Base-by-base conservation (phyloP, 2,329 filamentous ascomycete species). In the Pseudonectria foliicola region DNA sequence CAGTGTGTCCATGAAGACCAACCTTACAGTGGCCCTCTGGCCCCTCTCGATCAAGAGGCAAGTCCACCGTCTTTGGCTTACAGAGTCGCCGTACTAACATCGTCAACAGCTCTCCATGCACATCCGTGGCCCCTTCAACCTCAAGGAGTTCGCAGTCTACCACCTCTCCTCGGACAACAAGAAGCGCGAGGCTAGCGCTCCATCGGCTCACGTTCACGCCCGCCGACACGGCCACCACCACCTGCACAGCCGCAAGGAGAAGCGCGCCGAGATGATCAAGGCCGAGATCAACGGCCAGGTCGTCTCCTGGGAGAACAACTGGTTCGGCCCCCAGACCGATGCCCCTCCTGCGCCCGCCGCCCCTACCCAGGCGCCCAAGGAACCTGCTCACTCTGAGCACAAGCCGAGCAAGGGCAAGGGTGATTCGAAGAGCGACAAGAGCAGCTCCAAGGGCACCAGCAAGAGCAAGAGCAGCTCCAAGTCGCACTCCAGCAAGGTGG, bases 11-110 rank as follows among this genome's bases (percentile, higher is more conserved):
- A 67, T 43, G 56, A 66, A 25, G 60, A 68, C 12, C 62, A 71
- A 40, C 38, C 56, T 1, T 87, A 78, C 52, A 66, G 60, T 10
- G 82, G 82, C 11, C 64, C 71, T 27, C 62, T 85, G 33, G 73
- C 80, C 18, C 83, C 84, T 6, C 67, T 86, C 24, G 70, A 83
- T 42, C 77, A 83, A 54, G 82, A 82, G 63, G 82, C 86, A 63
- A 60, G 75, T 58, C 15, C 13, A 6, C 28, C 16, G 24, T 6
- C 6, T 4, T 15, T 14, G 18, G 7, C 13, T 13, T 21, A 15
- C 15, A 4, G 12, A 13, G 7, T 11, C 18, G 14, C 33, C 4
- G 7, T 29, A 27, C 12, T 40, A 15, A n/a, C n/a, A 14, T 14
- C 7, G 12, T 18, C 25, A 18, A 1, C 40, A 86, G 82, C 66